Evolutionary conservation across 805 yeast species (phyloP).

Genomic region (Yarrowia divulgata): DNA sequence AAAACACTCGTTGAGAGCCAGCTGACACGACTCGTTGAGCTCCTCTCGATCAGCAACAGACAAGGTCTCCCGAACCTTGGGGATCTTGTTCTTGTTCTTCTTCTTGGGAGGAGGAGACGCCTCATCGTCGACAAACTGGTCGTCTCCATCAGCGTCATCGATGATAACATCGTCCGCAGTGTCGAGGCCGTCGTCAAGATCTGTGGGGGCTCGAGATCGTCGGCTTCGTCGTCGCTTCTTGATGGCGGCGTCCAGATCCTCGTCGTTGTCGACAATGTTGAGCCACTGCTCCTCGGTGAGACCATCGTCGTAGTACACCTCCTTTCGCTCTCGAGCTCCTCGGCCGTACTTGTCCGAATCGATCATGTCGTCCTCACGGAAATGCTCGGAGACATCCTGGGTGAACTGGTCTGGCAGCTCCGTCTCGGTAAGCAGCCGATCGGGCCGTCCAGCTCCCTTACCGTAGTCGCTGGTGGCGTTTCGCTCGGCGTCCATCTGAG

Average conservation of each 20-base stretch:
- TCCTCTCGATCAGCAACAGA: slow-evolving; percentile 29
- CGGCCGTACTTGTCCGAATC: slow-evolving; percentile 62
- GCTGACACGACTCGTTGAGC: slow-evolving; percentile 38
- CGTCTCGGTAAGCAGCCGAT: slow-evolving; percentile 65
- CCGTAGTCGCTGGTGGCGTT: slow-evolving; percentile 53
- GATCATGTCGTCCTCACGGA: slow-evolving; percentile 50
- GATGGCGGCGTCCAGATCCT: slow-evolving; percentile 64
- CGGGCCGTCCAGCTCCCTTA: slow-evolving; percentile 48
- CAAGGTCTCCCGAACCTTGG: slow-evolving; percentile 41
- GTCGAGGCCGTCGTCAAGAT: slow-evolving; percentile 36
- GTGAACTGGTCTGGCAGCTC: slow-evolving; percentile 84
- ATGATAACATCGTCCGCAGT: slow-evolving; percentile 1
- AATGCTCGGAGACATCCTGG: slow-evolving; percentile 56
- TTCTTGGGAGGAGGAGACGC: slow-evolving; percentile 25
- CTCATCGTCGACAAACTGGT: slow-evolving; percentile 41
- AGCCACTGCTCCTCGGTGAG: slow-evolving; percentile 93
- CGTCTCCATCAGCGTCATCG: slow-evolving; percentile 31
- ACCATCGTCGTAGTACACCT: slow-evolving; percentile 76
- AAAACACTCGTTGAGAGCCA: slow-evolving; percentile 41
- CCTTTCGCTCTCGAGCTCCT: slow-evolving; percentile 81
- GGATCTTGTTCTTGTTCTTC: slow-evolving; percentile 42
- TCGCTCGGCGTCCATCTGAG: slow-evolving; percentile 68
- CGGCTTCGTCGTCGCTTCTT: slow-evolving; percentile 39
- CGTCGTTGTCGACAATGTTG: slow-evolving; percentile 64
- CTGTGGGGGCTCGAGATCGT: slow-evolving; percentile 28